A percentile compares a stretch with the other conserved stretches of the same genome.
phyloP scores from a whole-genome alignment of 2,329 filamentous ascomycete species.

The Penicillium sp. region DNA sequence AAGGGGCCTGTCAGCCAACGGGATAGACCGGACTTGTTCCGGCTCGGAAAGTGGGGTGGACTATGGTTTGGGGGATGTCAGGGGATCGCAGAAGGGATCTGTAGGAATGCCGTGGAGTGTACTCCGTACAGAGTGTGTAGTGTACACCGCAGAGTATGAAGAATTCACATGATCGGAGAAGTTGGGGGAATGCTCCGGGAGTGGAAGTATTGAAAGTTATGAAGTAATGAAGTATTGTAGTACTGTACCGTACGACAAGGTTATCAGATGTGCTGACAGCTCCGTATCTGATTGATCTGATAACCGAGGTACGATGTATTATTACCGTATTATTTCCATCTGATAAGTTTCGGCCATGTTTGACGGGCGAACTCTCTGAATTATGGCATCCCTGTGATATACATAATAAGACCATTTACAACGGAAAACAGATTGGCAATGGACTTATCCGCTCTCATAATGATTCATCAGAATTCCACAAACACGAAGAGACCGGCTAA shows the following conservation, averaged over 20 bases:
- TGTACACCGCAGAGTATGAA: background rate
- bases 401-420: too few species aligned
- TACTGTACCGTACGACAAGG: background rate
- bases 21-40: background rate
- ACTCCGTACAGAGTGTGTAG: too few species aligned
- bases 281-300: conserved; percentile 15
- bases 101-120: too few species aligned
- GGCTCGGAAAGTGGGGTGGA: conserved; percentile 15
- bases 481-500: background rate
- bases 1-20: background rate
- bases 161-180: background rate
- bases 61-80: background rate
- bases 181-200: too few species aligned
- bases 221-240: background rate
- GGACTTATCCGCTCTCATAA: background rate
- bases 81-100: background rate
- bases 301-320: conserved; percentile 9
- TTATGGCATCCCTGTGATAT: too few species aligned
- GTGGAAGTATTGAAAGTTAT: too few species aligned
- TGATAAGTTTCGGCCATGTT: background rate
- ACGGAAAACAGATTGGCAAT: too few species aligned
- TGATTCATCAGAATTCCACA: background rate
- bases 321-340: background rate
- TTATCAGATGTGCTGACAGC: conserved; percentile 8
- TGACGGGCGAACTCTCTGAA: too few species aligned